Base-by-base conservation (phyloP, 495 filamentous ascomycete species). In the Aspergillus kassunensis region DNA sequence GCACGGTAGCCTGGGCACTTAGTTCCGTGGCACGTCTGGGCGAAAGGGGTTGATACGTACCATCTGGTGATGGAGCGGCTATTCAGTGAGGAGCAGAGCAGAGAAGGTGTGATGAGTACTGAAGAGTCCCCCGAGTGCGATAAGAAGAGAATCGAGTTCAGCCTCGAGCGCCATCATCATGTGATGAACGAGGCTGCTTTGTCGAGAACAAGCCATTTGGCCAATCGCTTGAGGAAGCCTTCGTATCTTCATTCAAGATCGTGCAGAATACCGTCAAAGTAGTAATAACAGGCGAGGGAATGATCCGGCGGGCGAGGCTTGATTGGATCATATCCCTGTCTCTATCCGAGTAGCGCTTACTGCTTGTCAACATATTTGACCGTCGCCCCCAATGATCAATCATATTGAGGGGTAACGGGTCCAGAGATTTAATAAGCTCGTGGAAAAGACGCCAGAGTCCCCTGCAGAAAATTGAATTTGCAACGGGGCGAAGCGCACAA, bases 1-100 rank as follows among this genome's bases (percentile, higher is more conserved):
- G 53, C 16, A 43, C 41, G 25, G 56, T 44, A 36, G 63, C 68
- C 66, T 71, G 43, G 9, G 35, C 43, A 30, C 15, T 46, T 44
- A 55, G 46, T 41, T 21, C 21, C 10, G 16, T 5, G 8, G 4
- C 1, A 11, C 20, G 30, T n/a, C 6, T 31, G 16, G 16, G 18
- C 4, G 21, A 31, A 12, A 27, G 13, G 35, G 8, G 20, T 21
- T 5, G 9, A 31, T 24, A 53, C 51, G 18, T 31, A 53, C 51
- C 51, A 53, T 53, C 24, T 46, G 23, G 6, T 9, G 19, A 33
- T 46, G 24, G 24, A 16, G n/a, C 10, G 33, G 12, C 41, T 19
- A 15, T 19, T 27, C 7, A 12, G 27, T 19, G 34, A 16, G 12
- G 6, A 30, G 9, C 8, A 37, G 23, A 37, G 4, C 33, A 27